phyloP scores from a whole-genome alignment of 2,329 filamentous ascomycete species.

The Chaetomiaceae sp. region DNA sequence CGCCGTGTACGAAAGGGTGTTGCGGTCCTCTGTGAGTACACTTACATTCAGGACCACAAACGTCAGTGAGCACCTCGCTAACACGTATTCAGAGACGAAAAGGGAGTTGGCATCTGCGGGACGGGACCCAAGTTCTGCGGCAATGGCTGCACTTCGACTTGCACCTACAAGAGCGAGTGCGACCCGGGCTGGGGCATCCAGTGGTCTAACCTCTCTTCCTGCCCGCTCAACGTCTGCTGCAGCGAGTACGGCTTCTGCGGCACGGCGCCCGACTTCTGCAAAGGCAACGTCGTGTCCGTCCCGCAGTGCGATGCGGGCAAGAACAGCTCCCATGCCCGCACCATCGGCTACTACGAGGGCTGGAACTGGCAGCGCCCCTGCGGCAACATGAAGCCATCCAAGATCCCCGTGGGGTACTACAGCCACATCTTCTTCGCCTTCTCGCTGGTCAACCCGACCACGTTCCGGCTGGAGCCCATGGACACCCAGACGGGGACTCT shows the following conservation, averaged over 20 bases:
- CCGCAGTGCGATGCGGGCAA: conserved; percentile 1
- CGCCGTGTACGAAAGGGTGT: not conserved
- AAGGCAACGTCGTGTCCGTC: conserved; percentile 5
- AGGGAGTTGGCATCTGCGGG: not conserved
- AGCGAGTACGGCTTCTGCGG: conserved; percentile 31
- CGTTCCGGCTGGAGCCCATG: conserved; percentile 3
- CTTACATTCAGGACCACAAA: not conserved
- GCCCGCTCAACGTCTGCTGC: conserved; percentile 37
- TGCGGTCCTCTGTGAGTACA: conserved; percentile 2
- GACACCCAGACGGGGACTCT: conserved; percentile 9
- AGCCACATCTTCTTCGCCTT: conserved; percentile 4
- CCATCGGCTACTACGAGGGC: conserved; percentile 27
- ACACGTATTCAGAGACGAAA: not conserved
- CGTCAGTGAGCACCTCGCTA: no score
- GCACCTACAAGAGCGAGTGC: conserved; percentile 5
- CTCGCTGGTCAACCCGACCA: not conserved
- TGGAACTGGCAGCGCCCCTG: conserved; percentile 19
- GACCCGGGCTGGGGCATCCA: conserved; percentile 6
- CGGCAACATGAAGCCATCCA: conserved; percentile 7
- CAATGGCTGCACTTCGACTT: not conserved
- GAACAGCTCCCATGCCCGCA: conserved; percentile 5
- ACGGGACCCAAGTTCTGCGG: conserved; percentile 7
- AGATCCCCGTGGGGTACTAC: not conserved
- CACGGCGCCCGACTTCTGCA: conserved; percentile 25
- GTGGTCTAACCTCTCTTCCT: conserved; percentile 15